These are phyloP conservation scores for Pythium myriotylum DNA, from an alignment of 352 stramenopile species.

Conservation along the genomic window DNA sequence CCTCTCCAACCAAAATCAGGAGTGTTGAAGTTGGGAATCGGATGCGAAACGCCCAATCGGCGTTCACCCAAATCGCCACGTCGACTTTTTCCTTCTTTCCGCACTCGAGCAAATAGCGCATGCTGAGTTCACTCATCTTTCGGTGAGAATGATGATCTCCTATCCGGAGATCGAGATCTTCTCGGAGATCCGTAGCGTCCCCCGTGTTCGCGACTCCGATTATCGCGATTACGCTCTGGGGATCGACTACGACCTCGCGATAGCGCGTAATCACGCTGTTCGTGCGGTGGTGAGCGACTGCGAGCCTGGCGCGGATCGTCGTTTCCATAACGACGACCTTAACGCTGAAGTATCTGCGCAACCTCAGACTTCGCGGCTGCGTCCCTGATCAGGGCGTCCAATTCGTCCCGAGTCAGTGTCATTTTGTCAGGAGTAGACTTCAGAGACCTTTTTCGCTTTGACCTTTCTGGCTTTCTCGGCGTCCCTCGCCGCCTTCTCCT, in stretches of 20 bases:
- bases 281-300: background rate
- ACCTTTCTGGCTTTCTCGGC: background rate
- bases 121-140: background rate
- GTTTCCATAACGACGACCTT: background rate
- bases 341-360: constrained; percentile 1
- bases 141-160: constrained; percentile 10
- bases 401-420: background rate
- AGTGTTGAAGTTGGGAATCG: background rate
- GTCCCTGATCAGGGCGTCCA: constrained; percentile 5
- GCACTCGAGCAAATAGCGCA: background rate
- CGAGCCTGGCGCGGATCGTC: background rate
- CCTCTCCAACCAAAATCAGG: background rate
- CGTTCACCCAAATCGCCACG: background rate
- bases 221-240: constrained; percentile 1
- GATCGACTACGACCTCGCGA: constrained; percentile 1
- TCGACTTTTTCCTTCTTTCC: background rate
- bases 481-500: background rate
- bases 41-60: background rate
- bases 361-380: background rate
- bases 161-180: background rate
- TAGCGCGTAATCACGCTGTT: background rate
- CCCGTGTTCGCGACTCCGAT: too few relatives aligned
- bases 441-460: too few relatives aligned
- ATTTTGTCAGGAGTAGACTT: constrained; percentile 1
- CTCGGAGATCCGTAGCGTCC: constrained; percentile 5